Evolutionary conservation across 208 protist species (phyloP).

Genomic region (Trypanosoma caninum): DNA sequence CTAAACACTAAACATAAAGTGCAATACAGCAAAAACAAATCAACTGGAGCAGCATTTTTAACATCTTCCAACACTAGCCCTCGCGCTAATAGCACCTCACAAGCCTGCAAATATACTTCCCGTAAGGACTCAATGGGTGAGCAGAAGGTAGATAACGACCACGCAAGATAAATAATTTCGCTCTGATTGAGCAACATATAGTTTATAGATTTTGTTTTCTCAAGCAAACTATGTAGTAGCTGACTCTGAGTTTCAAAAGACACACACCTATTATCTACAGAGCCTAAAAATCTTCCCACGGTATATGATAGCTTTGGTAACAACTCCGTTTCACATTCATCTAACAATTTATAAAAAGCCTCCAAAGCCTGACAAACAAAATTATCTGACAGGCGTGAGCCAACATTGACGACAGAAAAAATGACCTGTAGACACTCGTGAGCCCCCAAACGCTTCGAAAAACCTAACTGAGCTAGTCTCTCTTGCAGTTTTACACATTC

Average conservation of each 20-base stretch:
- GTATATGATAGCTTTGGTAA: slow-evolving; percentile 20
- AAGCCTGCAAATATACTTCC: slow-evolving; percentile 3
- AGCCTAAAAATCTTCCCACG: slow-evolving; percentile 16
- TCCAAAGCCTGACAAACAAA: slow-evolving; percentile 19
- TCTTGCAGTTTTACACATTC: slow-evolving; percentile 26
- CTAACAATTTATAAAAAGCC: slow-evolving; percentile 15
- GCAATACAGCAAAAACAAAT: slow-evolving; percentile 21
- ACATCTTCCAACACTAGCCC: slow-evolving; percentile 9
- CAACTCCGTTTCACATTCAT: slow-evolving; percentile 10
- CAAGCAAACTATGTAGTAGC: slow-evolving; percentile 11
- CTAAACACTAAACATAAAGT: slow-evolving; percentile 17
- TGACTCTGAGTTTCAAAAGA: slow-evolving; percentile 7
- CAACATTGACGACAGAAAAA: slow-evolving; percentile 14
- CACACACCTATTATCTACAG: slow-evolving; percentile 17
- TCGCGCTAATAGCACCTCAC: slow-evolving; percentile 3
- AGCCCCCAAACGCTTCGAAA: slow-evolving; percentile 11
- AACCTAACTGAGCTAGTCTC: slow-evolving; percentile 11
- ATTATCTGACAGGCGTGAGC: slow-evolving; percentile 21
- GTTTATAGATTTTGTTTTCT: slow-evolving; percentile 11
- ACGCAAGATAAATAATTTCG: slow-evolving; percentile 23
- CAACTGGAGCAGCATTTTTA: slow-evolving; percentile 6
- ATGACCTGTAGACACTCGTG: slow-evolving; percentile 19
- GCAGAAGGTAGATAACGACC: slow-evolving; percentile 20
- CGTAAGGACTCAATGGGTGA: slow-evolving; percentile 4
- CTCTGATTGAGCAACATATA: slow-evolving; percentile 13